Conservation (phyloP, 1,284 basidiomycete genomes). For the Marasmius tenuissimus region DNA sequence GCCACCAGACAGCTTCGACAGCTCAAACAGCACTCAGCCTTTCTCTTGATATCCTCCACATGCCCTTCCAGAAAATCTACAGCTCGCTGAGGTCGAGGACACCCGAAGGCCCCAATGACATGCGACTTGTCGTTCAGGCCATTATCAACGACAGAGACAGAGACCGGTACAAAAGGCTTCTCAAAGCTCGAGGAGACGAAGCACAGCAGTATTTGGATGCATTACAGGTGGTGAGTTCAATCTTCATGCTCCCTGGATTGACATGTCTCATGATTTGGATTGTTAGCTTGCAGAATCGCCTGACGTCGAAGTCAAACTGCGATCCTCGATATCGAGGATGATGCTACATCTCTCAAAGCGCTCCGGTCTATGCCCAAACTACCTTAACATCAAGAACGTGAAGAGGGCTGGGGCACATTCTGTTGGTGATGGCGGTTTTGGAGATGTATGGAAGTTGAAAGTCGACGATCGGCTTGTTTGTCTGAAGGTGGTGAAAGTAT, state of each 20-base stretch:
- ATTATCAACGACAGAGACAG: background rate
- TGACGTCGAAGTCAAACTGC: background rate
- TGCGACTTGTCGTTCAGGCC: too few species aligned
- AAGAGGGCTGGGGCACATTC: background rate
- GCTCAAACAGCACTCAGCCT: too few species aligned
- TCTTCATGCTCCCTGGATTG: background rate
- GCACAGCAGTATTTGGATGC: background rate
- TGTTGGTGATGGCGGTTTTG: slow-evolving; percentile 1
- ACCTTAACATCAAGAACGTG: background rate
- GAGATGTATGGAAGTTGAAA: background rate
- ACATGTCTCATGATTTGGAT: background rate
- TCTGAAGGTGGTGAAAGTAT: slow-evolving; percentile 1
- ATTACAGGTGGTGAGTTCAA: background rate
- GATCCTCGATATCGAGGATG: background rate
- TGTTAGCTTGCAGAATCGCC: background rate
- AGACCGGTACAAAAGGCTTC: background rate
- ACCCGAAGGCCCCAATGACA: too few species aligned
- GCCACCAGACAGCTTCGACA: too few species aligned
- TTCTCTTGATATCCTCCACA: too few species aligned
- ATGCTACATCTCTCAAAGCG: slow-evolving; percentile 2
- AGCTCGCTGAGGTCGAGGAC: too few species aligned
- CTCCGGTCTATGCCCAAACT: background rate
- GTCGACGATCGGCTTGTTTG: background rate
- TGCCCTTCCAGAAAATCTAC: too few species aligned
- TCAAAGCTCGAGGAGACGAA: background rate